Conservation (phyloP, 495 filamentous ascomycete species). For the Aspergillus leporis region DNA sequence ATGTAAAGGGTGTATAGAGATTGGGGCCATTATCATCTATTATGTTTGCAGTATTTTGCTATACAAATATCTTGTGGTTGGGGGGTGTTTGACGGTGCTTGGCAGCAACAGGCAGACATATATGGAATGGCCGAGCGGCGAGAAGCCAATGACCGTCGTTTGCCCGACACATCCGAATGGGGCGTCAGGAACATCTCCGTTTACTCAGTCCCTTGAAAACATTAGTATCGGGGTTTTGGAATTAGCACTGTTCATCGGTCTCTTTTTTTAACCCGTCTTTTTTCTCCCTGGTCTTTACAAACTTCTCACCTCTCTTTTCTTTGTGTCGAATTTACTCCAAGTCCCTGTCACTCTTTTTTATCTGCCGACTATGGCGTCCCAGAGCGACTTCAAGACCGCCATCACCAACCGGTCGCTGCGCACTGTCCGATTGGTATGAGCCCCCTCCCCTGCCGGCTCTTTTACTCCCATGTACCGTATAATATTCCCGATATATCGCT, state of each 20-base stretch:
- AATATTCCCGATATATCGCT: not conserved
- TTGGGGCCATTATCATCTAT: too few relatives aligned
- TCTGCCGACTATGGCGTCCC: slow-evolving; percentile 36
- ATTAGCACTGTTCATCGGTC: not conserved
- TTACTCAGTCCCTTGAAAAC: not conserved
- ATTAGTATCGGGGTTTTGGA: not conserved
- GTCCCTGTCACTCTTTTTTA: not conserved
- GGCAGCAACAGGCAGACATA: slow-evolving; percentile 3
- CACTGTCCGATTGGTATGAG: slow-evolving; percentile 75
- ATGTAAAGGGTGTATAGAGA: too few relatives aligned
- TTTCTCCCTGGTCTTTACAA: not conserved
- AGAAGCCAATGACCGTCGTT: not conserved
- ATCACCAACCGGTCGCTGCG: slow-evolving; percentile 81
- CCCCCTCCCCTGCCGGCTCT: not conserved
- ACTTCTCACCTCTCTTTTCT: not conserved
- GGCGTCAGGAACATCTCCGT: not conserved
- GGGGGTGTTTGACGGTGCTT: not conserved
- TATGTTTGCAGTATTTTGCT: too few relatives aligned
- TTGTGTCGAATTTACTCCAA: not conserved
- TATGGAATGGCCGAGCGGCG: not conserved
- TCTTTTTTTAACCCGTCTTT: slow-evolving; percentile 7
- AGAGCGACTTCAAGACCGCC: slow-evolving; percentile 41
- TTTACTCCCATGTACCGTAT: not conserved
- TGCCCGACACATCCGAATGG: not conserved
- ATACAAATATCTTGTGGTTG: too few relatives aligned